Conservation (phyloP, 805 yeast species). For the Metschnikowia vanudenii region DNA sequence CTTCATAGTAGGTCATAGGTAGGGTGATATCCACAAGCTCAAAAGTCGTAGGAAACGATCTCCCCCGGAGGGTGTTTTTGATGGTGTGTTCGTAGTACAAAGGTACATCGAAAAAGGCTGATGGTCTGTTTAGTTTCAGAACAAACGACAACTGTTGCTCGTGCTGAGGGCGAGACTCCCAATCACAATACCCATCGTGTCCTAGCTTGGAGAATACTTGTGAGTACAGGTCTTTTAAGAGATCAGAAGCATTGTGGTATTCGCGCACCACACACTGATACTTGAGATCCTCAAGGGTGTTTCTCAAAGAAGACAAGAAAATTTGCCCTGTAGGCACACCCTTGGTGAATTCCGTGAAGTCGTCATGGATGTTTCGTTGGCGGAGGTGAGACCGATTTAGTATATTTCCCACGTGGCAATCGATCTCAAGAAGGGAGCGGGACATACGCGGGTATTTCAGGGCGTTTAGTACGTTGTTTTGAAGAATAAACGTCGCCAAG, state of each 20-base stretch:
- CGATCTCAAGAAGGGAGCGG: conserved; percentile 67
- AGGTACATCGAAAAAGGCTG: conserved; percentile 7
- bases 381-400: conserved; percentile 48
- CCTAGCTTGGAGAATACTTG: conserved; percentile 19
- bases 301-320: conserved; percentile 47
- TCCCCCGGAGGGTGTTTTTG: conserved; percentile 3
- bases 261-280: conserved; percentile 48
- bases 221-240: conserved; percentile 19
- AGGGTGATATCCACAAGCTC: conserved; percentile 28
- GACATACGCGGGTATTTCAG: conserved; percentile 52
- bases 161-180: conserved; percentile 16
- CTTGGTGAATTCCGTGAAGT: conserved; percentile 39
- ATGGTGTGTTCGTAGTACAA: conserved; percentile 9
- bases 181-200: conserved; percentile 12
- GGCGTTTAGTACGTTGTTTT: conserved; percentile 31
- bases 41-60: conserved; percentile 28
- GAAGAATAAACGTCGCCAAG: conserved; percentile 22
- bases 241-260: conserved; percentile 16
- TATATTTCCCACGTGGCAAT: conserved; percentile 60
- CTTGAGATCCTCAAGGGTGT: conserved; percentile 57
- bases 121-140: conserved; percentile 22
- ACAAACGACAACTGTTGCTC: conserved; percentile 32
- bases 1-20: conserved; percentile 13
- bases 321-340: conserved; percentile 21
- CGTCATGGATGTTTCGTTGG: conserved; percentile 50